phyloP scores from a whole-genome alignment of 352 stramenopile species.

The Globisporangium radiosum region DNA sequence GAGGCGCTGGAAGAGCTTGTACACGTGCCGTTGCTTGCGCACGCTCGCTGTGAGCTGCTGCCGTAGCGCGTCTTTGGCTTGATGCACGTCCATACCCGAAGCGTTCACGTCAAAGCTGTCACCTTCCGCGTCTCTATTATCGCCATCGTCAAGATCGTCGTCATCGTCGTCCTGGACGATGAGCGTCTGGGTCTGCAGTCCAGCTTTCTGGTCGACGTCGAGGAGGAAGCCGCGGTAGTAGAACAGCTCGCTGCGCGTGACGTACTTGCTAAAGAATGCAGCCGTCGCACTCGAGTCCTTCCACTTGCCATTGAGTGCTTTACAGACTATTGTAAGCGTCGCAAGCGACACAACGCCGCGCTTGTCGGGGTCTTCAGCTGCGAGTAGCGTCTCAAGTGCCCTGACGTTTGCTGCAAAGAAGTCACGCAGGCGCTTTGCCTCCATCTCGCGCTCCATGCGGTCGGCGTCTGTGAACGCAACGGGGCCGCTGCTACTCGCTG shows the following conservation, averaged over 20 bases:
- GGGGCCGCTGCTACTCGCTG: not conserved
- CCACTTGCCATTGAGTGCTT: constrained; percentile 27
- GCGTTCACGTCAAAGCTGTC: not conserved
- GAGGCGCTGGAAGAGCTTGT: constrained; percentile 57
- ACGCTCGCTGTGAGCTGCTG: constrained; percentile 42
- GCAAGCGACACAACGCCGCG: constrained; percentile 46
- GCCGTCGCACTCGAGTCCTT: constrained; percentile 28
- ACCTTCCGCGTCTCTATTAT: not conserved
- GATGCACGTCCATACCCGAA: constrained; percentile 26
- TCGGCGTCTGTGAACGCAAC: constrained; percentile 9
- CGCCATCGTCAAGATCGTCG: not conserved
- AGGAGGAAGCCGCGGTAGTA: constrained; percentile 70
- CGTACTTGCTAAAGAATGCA: constrained; percentile 40
- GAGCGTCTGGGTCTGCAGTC: constrained; percentile 44
- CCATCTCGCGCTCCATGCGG: constrained; percentile 16
- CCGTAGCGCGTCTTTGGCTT: constrained; percentile 41
- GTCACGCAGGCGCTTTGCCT: constrained; percentile 33
- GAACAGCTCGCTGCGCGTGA: constrained; percentile 38
- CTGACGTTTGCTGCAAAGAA: constrained; percentile 39
- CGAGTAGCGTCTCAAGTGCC: constrained; percentile 32
- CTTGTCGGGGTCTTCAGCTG: constrained; percentile 32
- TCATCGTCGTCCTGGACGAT: constrained; percentile 51
- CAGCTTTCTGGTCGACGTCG: constrained; percentile 45
- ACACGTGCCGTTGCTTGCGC: constrained; percentile 39
- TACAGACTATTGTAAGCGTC: constrained; percentile 33